These are phyloP conservation scores for Durio zibethinus DNA, from an alignment of 345 rosid species.

Conservation along the genomic window DNA sequence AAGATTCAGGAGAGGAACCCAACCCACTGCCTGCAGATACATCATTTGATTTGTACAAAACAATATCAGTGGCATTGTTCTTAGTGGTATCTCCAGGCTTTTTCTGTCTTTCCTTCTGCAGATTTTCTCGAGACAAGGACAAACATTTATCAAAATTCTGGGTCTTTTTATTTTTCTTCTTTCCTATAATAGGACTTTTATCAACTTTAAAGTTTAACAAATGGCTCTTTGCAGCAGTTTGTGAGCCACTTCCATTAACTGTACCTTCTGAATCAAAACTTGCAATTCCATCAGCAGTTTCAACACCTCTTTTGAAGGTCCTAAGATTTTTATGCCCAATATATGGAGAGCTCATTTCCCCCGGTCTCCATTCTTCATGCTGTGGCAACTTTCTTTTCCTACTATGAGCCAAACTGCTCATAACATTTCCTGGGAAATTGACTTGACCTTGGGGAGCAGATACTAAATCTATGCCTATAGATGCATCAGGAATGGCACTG, in stretches of 20 bases:
- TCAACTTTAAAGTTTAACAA: conserved; percentile 39
- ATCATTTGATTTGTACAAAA: conserved; percentile 24
- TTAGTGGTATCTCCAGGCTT: conserved; percentile 27
- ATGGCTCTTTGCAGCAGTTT: conserved; percentile 30
- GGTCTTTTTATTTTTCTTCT: conserved; percentile 49
- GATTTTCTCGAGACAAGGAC: conserved; percentile 35
- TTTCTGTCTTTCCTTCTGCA: conserved; percentile 30
- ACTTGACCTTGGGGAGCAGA: conserved; percentile 22
- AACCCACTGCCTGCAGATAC: conserved; percentile 33
- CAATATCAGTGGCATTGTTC: conserved; percentile 21
- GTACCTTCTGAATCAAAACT: conserved; percentile 42
- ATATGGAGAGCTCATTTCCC: conserved; percentile 36
- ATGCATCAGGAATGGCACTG: conserved; percentile 27
- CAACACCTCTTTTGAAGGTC: conserved; percentile 24
- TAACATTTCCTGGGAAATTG: conserved; percentile 16
- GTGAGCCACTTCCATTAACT: conserved; percentile 25
- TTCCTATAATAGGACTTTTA: conserved; percentile 33
- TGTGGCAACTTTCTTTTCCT: conserved; percentile 55
- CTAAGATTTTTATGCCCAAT: conserved; percentile 31
- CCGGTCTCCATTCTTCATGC: conserved; percentile 39
- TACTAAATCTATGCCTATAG: conserved; percentile 22
- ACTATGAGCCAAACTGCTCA: conserved; percentile 29
- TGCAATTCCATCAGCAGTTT: conserved; percentile 23
- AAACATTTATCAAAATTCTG: conserved; percentile 33
- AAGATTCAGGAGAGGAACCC: conserved; percentile 35